Conservation (phyloP, 805 yeast genomes). For the Metschnikowia hibisci region DNA sequence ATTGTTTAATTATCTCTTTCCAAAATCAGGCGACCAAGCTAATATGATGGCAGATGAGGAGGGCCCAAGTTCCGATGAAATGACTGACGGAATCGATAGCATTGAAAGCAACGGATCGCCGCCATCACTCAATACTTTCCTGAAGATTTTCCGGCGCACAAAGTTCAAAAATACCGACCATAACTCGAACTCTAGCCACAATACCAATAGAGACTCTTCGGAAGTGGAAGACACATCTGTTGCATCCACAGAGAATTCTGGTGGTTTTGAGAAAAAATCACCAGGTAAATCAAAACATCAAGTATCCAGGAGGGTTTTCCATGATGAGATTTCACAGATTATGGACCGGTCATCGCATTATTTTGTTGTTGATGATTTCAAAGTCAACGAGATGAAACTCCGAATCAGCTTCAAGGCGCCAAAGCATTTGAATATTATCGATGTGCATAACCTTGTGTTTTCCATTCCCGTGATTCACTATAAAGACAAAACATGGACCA, state of each 20-base stretch:
- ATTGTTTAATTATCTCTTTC: constrained; percentile 68
- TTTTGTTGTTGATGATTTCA: constrained; percentile 36
- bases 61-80: constrained; percentile 24
- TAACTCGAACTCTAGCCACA: background rate
- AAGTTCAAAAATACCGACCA: background rate
- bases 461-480: constrained; percentile 52
- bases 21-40: constrained; percentile 33
- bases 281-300: background rate
- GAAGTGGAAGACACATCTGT: background rate
- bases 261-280: background rate
- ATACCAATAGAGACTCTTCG: background rate
- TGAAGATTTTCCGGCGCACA: constrained; percentile 1
- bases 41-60: background rate
- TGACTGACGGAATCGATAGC: constrained; percentile 6
- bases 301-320: background rate
- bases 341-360: constrained; percentile 41
- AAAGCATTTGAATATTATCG: constrained; percentile 63
- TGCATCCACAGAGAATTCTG: constrained; percentile 3
- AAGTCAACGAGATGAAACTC: constrained; percentile 36
- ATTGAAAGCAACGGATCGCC: background rate
- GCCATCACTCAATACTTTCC: background rate
- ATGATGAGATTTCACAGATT: constrained; percentile 39
- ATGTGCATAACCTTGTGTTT: constrained; percentile 70
- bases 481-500: constrained; percentile 65
- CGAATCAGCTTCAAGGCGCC: constrained; percentile 75